Percentiles rank a stretch among this genome's conserved stretches.
phyloP scores from a whole-genome alignment of 192 early-diverging fungal species.

The Coemansia sp. region DNA sequence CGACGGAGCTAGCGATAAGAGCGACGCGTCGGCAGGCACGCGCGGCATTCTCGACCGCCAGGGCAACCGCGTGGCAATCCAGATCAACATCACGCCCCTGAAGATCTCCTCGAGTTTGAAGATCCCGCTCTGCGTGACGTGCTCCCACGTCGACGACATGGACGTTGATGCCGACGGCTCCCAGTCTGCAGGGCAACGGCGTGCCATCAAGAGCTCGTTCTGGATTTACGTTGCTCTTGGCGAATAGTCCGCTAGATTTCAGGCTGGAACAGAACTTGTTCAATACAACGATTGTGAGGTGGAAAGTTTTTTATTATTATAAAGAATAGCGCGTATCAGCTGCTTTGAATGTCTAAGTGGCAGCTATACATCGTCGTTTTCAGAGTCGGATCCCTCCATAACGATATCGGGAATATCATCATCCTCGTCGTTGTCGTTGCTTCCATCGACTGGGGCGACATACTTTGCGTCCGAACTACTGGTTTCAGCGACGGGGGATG shows the following conservation, averaged over 20 bases:
- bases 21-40: not conserved
- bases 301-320: no score
- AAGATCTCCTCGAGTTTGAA: conserved; percentile 14
- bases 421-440: conserved; percentile 16
- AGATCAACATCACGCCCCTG: conserved; percentile 33
- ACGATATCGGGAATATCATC: conserved; percentile 53
- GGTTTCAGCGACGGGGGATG: not conserved
- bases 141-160: conserved; percentile 44
- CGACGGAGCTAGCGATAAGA: not conserved
- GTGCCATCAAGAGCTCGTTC: conserved; percentile 34
- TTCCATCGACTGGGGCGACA: not conserved
- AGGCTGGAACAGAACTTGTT: not conserved
- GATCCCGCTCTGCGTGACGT: conserved; percentile 41
- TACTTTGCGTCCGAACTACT: not conserved
- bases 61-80: conserved; percentile 47
- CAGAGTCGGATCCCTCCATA: conserved; percentile 54
- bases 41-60: conserved; percentile 45
- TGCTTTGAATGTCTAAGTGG: no score
- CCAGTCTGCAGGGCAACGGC: conserved; percentile 6
- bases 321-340: no score
- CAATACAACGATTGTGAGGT: not conserved
- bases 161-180: conserved; percentile 9
- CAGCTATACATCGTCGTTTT: not conserved
- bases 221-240: conserved; percentile 52
- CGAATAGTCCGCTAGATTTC: not conserved